Evolutionary conservation across 2,329 filamentous ascomycete species (phyloP), one percentile per base, ranked within the genome.

Genomic region (Hypoxylon sp.): DNA sequence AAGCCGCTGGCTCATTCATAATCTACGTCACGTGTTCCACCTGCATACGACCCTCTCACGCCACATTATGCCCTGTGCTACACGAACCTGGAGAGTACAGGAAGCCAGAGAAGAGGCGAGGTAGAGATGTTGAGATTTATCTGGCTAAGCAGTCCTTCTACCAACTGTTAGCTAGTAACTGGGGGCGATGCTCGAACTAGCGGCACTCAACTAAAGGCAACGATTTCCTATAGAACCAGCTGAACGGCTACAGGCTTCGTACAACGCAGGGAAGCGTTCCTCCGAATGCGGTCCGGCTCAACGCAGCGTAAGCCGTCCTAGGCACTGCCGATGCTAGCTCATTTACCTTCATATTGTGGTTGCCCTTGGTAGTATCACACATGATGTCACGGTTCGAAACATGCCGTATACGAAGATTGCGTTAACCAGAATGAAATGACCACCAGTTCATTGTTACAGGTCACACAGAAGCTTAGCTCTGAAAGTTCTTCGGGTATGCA

Each of bases 191-290:
- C 48, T 66, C 52, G 45, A 46, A 41, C 46, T 32, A 30, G 36
- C 43, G 63, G 51, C 46, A 63, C 67, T 68, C 62, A 60, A 69
- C 68, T 62, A 69, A 32, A 63, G 69, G 68, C 64, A 59, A 43
- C 41, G 56, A 56, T 51, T 49, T 59, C 43, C 46, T 68, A 58
- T 41, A 65, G 61, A 60, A 23, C 57, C 66, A 75, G 72, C 73
- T 75, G 72, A 72, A 73, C 72, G 69, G 72, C 68, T 72, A 70
- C 72, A 60, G 53, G 70, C 73, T 65, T 76, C 46, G 74, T 77
- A 65, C 46, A 32, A 77, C 75, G 48, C 57, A 68, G 51, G 69
- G 65, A 67, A 72, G 56, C 60, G 56, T 65, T 64, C 72, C 71
- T 76, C 74, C 75, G 73, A 75, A 73, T 68, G 67, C 67, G 67